Evolutionary conservation across 306 rosid species (phyloP), one percentile per base, ranked within the genome.

Genomic region (Pyrus communis): DNA sequence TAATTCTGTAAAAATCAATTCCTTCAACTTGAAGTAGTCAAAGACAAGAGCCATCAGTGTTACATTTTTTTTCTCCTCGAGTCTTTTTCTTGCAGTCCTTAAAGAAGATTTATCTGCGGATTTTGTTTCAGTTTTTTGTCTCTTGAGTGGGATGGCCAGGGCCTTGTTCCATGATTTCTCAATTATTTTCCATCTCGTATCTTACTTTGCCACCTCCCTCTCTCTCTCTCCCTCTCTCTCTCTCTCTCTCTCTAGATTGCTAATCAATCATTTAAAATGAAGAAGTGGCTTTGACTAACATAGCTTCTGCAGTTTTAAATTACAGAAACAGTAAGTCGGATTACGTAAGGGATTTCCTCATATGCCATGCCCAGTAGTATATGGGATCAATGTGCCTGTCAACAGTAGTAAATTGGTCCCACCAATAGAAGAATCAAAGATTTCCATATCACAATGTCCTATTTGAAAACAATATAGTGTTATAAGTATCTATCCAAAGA

Each of bases 101-200:
- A 66, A 65, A 82, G 61, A 75, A 69, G 77, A 82, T 76, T 80
- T 64, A 22, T 9, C 59, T 11, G 40, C 46, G 69, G 81, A 79
- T 82, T 78, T 60, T 78, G 74, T 57, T 77, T n/a, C 45, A 7
- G 28, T 61, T 57, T 75, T 28, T 71, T 70, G 80, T 83, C 67
- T 25, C 67, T 57, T 64, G 3, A 83, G 78, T 77, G 86, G 84
- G 86, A 85, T 76, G 17, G 84, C 80, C 46, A 19, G 42, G 83
- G 46, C 62, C 72, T 45, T 35, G 82, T 85, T 76, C 77, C 57
- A 67, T 82, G 81, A 75, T 85, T 59, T 71, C 74, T 54, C 55
- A 67, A 71, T 78, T 49, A 78, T 85, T 79, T 42, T 70, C 15
- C 25, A 28, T 42, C 70, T 73, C 64, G 28, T 52, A 67, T 60